Evolutionary conservation across 1,284 basidiomycete genomes (phyloP), one percentile per base, ranked within the genome.

Genomic region (Moniliophthora roreri): DNA sequence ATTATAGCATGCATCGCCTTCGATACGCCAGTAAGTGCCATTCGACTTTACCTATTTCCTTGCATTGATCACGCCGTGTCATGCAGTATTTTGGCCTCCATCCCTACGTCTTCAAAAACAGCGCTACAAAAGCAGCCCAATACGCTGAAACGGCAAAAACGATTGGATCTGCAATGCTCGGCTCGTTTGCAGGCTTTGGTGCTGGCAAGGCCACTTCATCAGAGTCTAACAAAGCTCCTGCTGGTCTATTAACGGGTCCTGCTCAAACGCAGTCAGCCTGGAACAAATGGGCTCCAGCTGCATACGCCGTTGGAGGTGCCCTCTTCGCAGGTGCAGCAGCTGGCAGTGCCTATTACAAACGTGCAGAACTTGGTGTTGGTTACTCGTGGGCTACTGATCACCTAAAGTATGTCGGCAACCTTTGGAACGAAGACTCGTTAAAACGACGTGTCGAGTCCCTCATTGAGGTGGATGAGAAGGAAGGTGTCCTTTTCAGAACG

Each of bases 301-400:
- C 81, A 0, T 85, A 79, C 66, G 80, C 84, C 26, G 70, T 88
- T 50, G 80, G 92, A 56, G 78, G 91, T 58, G 76, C 85, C 57
- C 56, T 93, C 0, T 56, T 93, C 1, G 93, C 93, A 1, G 91
- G 91, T 1, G 92, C 91, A 0, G 91, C 91, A 1, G 89, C 89
- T n/a, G 89, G 91, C 0, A 82, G 88, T 1, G 91, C 88, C 4
- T 94, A 92, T 63, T 89, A 87, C 69, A 84, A 84, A 55, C 80
- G 88, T 42, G 80, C 86, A 10, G 88, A 92, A 26, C 72, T 95
- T 37, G 79, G 80, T 4, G 77, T 78, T 26, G 84, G 90, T 2
- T 90, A 89, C 63, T 75, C 78, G 13, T 95, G 88, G 85, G 84
- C 88, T 3, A 84, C 80, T 18, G 94, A 96, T 58, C 95, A 98